phyloP scores from a whole-genome alignment of 2,329 filamentous ascomycete species.

The Aspergillus tamarii region DNA sequence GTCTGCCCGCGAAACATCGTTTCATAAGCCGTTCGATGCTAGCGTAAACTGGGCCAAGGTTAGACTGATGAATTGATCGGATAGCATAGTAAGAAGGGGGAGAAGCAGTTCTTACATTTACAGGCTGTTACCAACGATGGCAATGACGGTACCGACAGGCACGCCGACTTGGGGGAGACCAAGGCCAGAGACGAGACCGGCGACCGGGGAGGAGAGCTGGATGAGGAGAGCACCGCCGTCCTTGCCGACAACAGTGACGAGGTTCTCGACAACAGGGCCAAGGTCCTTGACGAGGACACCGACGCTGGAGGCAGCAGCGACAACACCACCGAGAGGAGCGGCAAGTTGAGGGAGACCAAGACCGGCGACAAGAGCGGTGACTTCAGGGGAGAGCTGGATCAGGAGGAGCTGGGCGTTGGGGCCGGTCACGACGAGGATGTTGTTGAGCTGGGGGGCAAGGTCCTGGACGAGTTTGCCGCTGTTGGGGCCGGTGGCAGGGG shows the following conservation, averaged over 20 bases:
- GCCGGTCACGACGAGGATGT: constrained; percentile 31
- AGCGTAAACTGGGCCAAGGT: background rate
- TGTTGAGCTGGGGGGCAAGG: background rate
- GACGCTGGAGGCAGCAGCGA: constrained; percentile 17
- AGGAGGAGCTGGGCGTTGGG: constrained; percentile 30
- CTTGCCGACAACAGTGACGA: constrained; percentile 31
- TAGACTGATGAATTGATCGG: background rate
- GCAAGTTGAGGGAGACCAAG: constrained; percentile 32
- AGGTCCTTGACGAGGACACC: background rate
- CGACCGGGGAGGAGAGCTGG: constrained; percentile 33
- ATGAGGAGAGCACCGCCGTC: constrained; percentile 32
- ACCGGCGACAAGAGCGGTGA: constrained; percentile 29
- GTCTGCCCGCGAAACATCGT: background rate
- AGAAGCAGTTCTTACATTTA: background rate
- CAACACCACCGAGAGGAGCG: constrained; percentile 29
- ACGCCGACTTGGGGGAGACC: constrained; percentile 29
- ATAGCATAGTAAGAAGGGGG: no score
- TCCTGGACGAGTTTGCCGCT: background rate
- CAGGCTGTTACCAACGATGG: background rate
- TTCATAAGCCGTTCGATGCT: background rate
- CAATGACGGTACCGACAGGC: constrained; percentile 11
- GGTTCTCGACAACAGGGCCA: background rate
- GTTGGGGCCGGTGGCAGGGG: background rate
- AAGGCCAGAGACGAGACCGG: constrained; percentile 30
- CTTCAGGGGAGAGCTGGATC: constrained; percentile 34